These are phyloP conservation scores for Podospora pseudoanserina DNA, from an alignment of 495 filamentous ascomycete genomes.

Conservation along the genomic window DNA sequence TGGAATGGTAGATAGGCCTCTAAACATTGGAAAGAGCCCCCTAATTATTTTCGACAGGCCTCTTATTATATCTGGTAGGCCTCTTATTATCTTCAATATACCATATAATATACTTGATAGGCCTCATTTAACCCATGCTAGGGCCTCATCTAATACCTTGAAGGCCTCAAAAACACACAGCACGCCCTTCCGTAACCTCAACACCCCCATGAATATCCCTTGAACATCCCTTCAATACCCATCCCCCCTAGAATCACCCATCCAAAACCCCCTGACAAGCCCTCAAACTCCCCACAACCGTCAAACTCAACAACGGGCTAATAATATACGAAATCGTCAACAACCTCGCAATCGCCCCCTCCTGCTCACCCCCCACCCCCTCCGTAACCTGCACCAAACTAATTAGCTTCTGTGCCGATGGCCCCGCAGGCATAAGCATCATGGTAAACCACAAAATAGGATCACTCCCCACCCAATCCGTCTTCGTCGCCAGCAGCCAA, in stretches of 20 bases:
- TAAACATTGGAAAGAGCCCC: too few relatives aligned
- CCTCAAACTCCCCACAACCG: conserved; percentile 22
- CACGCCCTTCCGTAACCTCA: too few relatives aligned
- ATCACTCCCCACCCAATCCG: conserved; percentile 54
- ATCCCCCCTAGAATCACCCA: not conserved
- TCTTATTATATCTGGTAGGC: too few relatives aligned
- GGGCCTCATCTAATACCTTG: too few relatives aligned
- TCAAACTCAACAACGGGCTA: conserved; percentile 21
- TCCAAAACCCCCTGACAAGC: conserved; percentile 20
- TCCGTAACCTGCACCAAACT: conserved; percentile 64
- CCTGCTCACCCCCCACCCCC: conserved; percentile 49
- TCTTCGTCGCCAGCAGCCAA: conserved; percentile 59
- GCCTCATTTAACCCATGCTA: too few relatives aligned
- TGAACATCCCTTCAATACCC: too few relatives aligned
- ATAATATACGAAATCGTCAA: conserved; percentile 44
- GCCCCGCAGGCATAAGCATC: conserved; percentile 75
- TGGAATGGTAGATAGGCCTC: too few relatives aligned
- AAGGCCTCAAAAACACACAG: too few relatives aligned
- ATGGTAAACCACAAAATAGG: conserved; percentile 73
- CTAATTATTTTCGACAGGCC: too few relatives aligned
- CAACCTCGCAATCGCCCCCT: conserved; percentile 67
- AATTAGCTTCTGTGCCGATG: conserved; percentile 65
- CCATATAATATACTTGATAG: too few relatives aligned
- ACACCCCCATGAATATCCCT: too few relatives aligned
- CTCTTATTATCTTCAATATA: too few relatives aligned